These are phyloP conservation scores for Penicillium sp. DNA, from an alignment of 2,329 filamentous ascomycete genomes.

Conservation along the genomic window DNA sequence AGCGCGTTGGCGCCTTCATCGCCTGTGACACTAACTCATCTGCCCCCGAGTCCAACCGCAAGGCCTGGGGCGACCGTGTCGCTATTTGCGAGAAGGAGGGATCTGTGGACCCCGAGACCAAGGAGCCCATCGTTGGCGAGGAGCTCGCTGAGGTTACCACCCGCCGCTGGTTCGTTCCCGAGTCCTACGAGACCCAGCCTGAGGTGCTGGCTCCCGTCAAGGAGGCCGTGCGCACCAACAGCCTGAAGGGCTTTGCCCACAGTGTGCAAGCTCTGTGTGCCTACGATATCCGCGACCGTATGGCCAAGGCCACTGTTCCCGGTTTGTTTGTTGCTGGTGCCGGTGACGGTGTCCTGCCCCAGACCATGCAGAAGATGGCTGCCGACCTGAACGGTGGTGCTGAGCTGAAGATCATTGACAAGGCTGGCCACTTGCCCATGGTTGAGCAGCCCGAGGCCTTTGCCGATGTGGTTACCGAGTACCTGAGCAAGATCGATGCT, in stretches of 20 bases:
- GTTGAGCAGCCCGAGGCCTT: slow-evolving; percentile 71
- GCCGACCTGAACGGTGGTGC: slow-evolving; percentile 57
- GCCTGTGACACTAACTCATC: slow-evolving; percentile 77
- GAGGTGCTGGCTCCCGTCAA: slow-evolving; percentile 59
- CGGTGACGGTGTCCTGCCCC: slow-evolving; percentile 71
- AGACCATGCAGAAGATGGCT: slow-evolving; percentile 76
- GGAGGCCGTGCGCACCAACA: slow-evolving; percentile 68
- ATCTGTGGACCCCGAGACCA: slow-evolving; percentile 31
- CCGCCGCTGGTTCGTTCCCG: slow-evolving; percentile 69
- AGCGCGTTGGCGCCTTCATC: slow-evolving; percentile 61
- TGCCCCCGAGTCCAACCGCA: slow-evolving; percentile 71
- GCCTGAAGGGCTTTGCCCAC: slow-evolving; percentile 73
- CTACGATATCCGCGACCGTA: slow-evolving; percentile 51
- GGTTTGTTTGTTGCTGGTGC: slow-evolving; percentile 72
- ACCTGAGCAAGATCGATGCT: slow-evolving; percentile 44
- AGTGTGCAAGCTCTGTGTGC: slow-evolving; percentile 67
- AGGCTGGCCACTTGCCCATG: slow-evolving; percentile 82
- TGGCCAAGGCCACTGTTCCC: slow-evolving; percentile 31
- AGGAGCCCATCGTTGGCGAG: slow-evolving; percentile 59
- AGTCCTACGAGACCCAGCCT: slow-evolving; percentile 58
- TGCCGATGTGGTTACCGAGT: slow-evolving; percentile 61
- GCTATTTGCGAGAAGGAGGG: slow-evolving; percentile 62
- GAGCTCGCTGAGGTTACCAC: slow-evolving; percentile 71
- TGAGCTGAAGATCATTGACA: slow-evolving; percentile 64
- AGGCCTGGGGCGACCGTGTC: slow-evolving; percentile 77